These are phyloP conservation scores for Hirsutella thompsonii DNA, from an alignment of 2,329 filamentous ascomycete species.

Conservation along the genomic window DNA sequence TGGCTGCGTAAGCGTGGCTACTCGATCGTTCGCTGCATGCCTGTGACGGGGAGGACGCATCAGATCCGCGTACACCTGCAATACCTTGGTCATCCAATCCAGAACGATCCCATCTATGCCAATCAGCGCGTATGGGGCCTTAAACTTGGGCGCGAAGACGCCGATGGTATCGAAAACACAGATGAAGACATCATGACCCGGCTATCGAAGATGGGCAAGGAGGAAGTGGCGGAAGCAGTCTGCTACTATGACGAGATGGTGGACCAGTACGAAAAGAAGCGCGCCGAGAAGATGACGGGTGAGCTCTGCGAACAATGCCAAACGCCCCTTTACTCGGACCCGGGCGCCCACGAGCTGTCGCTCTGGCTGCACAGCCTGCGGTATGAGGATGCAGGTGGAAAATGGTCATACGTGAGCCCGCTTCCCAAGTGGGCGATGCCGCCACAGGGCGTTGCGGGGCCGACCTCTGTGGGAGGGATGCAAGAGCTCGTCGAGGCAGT, in stretches of 20 bases:
- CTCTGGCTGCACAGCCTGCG: conserved; percentile 88
- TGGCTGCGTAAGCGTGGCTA: conserved; percentile 60
- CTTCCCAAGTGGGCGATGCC: conserved; percentile 82
- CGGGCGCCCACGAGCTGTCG: conserved; percentile 76
- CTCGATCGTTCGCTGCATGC: conserved; percentile 87
- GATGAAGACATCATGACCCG: conserved; percentile 86
- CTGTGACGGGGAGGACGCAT: conserved; percentile 86
- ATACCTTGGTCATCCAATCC: conserved; percentile 86
- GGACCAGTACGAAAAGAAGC: conserved; percentile 75
- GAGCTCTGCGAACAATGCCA: conserved; percentile 68
- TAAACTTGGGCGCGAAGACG: conserved; percentile 55
- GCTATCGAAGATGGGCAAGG: conserved; percentile 83
- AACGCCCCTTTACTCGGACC: conserved; percentile 87
- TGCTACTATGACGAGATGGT: conserved; percentile 93
- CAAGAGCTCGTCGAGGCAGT: conserved; percentile 46
- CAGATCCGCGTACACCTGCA: conserved; percentile 92
- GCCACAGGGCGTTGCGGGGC: conserved; percentile 58
- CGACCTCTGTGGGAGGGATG: conserved; percentile 51
- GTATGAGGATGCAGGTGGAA: conserved; percentile 72
- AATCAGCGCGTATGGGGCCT: conserved; percentile 87
- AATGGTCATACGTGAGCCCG: conserved; percentile 78
- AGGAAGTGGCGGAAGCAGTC: conserved; percentile 79
- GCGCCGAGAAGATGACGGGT: conserved; percentile 89
- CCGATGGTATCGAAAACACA: conserved; percentile 54
- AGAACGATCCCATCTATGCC: conserved; percentile 95